Evolutionary conservation across 73 alveolate genomes (phyloP), one percentile per base, ranked within the genome.

Genomic region (Paramecium sonneborni): DNA sequence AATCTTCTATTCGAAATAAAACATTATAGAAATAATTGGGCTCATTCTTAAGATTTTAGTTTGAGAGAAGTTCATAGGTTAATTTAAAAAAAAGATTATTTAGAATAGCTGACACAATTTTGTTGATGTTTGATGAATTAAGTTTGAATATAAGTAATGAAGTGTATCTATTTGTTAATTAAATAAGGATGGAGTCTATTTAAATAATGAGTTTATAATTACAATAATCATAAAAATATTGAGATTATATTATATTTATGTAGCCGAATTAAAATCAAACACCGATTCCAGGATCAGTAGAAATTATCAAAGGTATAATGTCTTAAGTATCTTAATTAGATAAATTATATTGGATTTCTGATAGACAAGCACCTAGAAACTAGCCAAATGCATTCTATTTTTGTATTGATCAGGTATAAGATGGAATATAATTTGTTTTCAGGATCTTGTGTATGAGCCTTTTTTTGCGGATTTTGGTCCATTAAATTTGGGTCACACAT

Each of bases 401-500:
- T 87, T 94, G 98, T 90, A 97, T 97, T n/a, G 99, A 97, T 93
- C 55, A 88, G 85, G 93, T 86, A 52, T 52, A 0, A 52, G 68
- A 52, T 52, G 11, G 46, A 12, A 20, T 24, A n/a, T 52, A 28
- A 44, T 30, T 41, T 28, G 20, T 62, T 39, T 37, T 43, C 24
- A 95, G 57, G 98, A 96, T 92, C 95, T 98, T 41, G 96, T 95
- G 39, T 98, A 98, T 89, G 98, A 96, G 95, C 97, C 99, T 10
- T 97, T 96, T 93, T 95, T 94, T 86, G 98, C 96, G 14, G 99
- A 97, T 70, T 97, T 97, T 74, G 99, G 99, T 20, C 99, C 99
- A 3, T 94, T 97, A 18, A 95, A 96, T 86, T 91, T 97, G 15
- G 99, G 98, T 4, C 92, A 89, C 76, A 95, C 96, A 6, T 98